phyloP scores from a whole-genome alignment of 371 early-diverging fungal genomes.

The Mucor plumbeus region DNA sequence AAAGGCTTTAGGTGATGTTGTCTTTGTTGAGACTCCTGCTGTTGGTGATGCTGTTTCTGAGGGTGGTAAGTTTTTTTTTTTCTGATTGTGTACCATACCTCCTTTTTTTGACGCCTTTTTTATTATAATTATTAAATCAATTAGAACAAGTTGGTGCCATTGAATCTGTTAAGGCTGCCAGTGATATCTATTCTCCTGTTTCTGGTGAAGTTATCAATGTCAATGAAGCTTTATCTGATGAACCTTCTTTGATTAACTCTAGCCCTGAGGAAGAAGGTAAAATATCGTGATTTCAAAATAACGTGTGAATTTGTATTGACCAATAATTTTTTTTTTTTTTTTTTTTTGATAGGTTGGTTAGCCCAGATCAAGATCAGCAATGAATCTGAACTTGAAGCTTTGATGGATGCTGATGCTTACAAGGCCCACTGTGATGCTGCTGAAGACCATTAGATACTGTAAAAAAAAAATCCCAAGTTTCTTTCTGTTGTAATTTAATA shows the following conservation, averaged over 20 bases:
- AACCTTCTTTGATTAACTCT: slow-evolving; percentile 82
- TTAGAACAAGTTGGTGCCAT: slow-evolving; percentile 83
- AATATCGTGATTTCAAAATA: neutral
- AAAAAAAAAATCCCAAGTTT: slow-evolving; percentile 8
- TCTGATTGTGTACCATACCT: neutral
- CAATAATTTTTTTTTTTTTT: too few relatives aligned
- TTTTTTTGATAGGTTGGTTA: slow-evolving; percentile 86
- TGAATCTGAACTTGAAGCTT: slow-evolving; percentile 68
- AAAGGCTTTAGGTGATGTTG: slow-evolving; percentile 93
- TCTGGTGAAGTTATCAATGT: slow-evolving; percentile 82
- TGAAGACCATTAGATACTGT: slow-evolving; percentile 31
- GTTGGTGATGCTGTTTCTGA: slow-evolving; percentile 64
- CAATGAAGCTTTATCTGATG: slow-evolving; percentile 68
- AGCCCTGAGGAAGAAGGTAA: slow-evolving; percentile 80
- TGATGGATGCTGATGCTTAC: slow-evolving; percentile 81
- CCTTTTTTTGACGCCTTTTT: neutral
- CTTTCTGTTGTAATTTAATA: slow-evolving; percentile 17
- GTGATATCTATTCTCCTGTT: slow-evolving; percentile 91
- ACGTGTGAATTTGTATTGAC: slow-evolving; percentile 12
- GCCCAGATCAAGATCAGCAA: slow-evolving; percentile 86
- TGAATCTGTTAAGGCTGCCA: slow-evolving; percentile 96
- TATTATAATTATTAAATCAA: neutral
- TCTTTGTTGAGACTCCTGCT: slow-evolving; percentile 84
- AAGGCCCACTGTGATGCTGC: slow-evolving; percentile 50
- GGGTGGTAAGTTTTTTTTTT: slow-evolving; percentile 55